These are phyloP conservation scores for Colletotrichum musicola DNA, from an alignment of 2,329 filamentous ascomycete genomes.

Conservation along the genomic window DNA sequence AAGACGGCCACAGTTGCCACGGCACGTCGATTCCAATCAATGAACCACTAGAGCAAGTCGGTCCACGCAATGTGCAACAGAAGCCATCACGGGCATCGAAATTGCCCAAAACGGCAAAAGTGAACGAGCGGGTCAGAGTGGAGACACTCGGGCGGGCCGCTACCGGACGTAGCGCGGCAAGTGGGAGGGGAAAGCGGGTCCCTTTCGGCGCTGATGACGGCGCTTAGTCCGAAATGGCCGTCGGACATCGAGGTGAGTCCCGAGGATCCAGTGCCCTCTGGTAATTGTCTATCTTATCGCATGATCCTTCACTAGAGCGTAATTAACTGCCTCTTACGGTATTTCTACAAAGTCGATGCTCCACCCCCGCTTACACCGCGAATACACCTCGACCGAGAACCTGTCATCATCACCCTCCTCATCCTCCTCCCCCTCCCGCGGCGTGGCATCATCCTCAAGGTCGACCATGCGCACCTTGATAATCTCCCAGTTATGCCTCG, in stretches of 20 bases:
- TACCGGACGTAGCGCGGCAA: conserved; percentile 7
- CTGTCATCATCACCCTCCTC: conserved; percentile 17
- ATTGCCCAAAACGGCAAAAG: conserved; percentile 16
- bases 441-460: conserved; percentile 11
- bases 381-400: conserved; percentile 27
- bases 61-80: too few relatives aligned
- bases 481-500: conserved; percentile 24
- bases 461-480: conserved; percentile 30
- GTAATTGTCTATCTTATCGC: background rate
- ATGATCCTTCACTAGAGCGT: background rate
- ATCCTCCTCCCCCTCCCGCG: conserved; percentile 7
- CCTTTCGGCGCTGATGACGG: background rate
- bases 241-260: background rate
- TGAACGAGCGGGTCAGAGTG: background rate
- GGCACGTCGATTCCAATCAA: too few relatives aligned
- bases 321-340: conserved; percentile 7
- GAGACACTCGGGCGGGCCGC: conserved; percentile 1
- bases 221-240: background rate
- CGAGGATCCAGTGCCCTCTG: background rate
- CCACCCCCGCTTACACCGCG: conserved; percentile 22
- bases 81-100: background rate
- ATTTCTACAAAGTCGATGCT: conserved; percentile 33
- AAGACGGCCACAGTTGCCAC: too few relatives aligned
- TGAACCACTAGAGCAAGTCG: too few relatives aligned
- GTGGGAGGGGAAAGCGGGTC: background rate